A percentile compares a stretch with the other conserved stretches of the same genome.
phyloP scores from a whole-genome alignment of 768 basidiomycete species.

The Terana coerulea region DNA sequence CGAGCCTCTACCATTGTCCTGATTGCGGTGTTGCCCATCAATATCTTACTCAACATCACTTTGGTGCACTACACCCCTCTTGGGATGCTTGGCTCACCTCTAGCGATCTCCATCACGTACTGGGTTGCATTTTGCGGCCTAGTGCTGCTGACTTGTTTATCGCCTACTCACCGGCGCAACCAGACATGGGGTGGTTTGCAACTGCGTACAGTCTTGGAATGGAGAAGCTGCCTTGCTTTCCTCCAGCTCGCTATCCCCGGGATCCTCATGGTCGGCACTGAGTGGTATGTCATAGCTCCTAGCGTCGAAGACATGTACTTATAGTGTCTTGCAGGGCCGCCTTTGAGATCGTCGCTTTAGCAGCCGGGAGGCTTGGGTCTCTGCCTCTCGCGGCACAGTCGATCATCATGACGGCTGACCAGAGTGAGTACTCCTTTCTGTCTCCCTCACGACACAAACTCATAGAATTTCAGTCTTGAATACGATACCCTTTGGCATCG shows the following conservation, averaged over 20 bases:
- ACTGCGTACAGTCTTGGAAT: slow-evolving; percentile 40
- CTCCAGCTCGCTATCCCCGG: slow-evolving; percentile 71
- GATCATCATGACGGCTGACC: slow-evolving; percentile 78
- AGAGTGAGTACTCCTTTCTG: slow-evolving; percentile 39
- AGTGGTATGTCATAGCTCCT: slow-evolving; percentile 48
- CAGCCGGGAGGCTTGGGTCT: slow-evolving; percentile 67
- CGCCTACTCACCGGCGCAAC: slow-evolving; percentile 50
- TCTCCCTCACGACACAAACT: neutral
- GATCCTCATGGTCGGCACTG: slow-evolving; percentile 75
- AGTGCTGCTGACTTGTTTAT: slow-evolving; percentile 43
- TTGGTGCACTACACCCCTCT: slow-evolving; percentile 64
- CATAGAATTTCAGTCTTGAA: slow-evolving; percentile 48
- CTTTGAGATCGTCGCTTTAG: slow-evolving; percentile 78
- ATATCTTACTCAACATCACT: slow-evolving; percentile 52
- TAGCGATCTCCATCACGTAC: slow-evolving; percentile 66
- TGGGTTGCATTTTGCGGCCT: slow-evolving; percentile 64
- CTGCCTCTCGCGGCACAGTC: slow-evolving; percentile 71
- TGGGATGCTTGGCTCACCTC: slow-evolving; percentile 61
- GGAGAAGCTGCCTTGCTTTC: slow-evolving; percentile 50
- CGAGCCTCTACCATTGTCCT: slow-evolving; percentile 64
- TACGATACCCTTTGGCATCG: slow-evolving; percentile 74
- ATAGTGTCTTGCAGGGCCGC: slow-evolving; percentile 50
- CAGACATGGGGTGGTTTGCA: slow-evolving; percentile 63
- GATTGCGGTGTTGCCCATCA: slow-evolving; percentile 60
- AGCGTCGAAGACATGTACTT: neutral